Base-by-base conservation (phyloP, 176 grass and related monocot species). In the Rhynchospora pubera region DNA sequence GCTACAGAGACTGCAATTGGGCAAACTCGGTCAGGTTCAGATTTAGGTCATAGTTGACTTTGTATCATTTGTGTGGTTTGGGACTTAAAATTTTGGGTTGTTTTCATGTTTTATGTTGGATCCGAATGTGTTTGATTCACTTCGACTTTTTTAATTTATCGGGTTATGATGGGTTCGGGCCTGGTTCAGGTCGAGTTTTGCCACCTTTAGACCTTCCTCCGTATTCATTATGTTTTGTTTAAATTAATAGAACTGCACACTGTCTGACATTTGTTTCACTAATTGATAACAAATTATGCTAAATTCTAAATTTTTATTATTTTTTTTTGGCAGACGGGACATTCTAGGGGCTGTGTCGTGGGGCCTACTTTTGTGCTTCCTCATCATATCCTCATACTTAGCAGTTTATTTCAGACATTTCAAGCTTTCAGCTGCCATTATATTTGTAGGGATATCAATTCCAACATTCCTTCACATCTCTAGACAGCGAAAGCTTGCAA, bases 381-480 rank as follows among this genome's bases (percentile, higher is more conserved):
- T 98, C 82, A 88, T 98, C 76, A 85, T 98, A 93, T 93, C 90
- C 50, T 98, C 90, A 5, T 98, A 98, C 78, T 87, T 92, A 59
- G 89, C 89, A 6, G 75, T 98, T 81, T 93, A 94, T 87, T 94
- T 91, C 87, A 94, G 89, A 91, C 86, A 98, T 73, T 93, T 93
- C 77, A 93, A 89, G 90, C 86, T 98, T 65, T 93, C 90, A 50
- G 90, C 85, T 82, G 63, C 91, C 66, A 93, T 93, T 88, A 91
- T 98, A 77, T 94, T 84, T 60, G 79, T 98, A 14, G 95, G 92
- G 55, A 91, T 94, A 85, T 65, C 93, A 88, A 87, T 98, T 83
- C 95, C 95, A 15, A 78, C 89, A 1, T 87, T 90, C 78, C 90
- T 94, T 39, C 91, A 93, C 71, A 89, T 98, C 88, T 91, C 88